A percentile compares a stretch with the other conserved stretches of the same genome.
Conservation (phyloP, 2,329 filamentous ascomycete genomes). For the Beauveria australis region DNA sequence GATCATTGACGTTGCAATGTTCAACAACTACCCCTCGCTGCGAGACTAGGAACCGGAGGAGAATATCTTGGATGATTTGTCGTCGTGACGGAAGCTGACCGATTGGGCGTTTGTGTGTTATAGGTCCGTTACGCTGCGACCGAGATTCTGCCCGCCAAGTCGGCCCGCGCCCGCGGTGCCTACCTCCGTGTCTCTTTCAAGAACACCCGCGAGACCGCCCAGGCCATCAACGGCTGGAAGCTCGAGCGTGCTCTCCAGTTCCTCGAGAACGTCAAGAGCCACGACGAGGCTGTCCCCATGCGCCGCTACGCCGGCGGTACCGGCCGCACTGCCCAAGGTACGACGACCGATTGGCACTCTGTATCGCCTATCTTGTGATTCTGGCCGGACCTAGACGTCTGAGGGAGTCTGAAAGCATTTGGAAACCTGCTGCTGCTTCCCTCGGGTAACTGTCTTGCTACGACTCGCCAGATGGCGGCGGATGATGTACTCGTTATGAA, state of each 20-base stretch:
- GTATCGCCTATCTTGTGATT: neutral
- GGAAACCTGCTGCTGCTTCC: neutral
- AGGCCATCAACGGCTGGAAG: constrained; percentile 99
- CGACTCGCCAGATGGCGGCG: neutral
- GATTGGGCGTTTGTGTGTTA: constrained; percentile 12
- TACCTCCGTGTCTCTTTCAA: constrained; percentile 99
- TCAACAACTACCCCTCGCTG: neutral
- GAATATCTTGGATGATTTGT: neutral
- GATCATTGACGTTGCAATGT: neutral
- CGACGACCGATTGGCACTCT: constrained; percentile 33
- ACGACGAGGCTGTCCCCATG: constrained; percentile 98
- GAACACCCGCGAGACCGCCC: constrained; percentile 99
- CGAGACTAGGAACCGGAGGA: neutral
- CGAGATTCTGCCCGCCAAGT: constrained; percentile 81
- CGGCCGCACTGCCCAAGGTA: constrained; percentile 96
- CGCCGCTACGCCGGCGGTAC: constrained; percentile 94
- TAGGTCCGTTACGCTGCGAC: constrained; percentile 95
- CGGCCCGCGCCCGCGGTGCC: constrained; percentile 93
- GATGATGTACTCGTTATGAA: neutral
- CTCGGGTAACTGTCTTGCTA: neutral
- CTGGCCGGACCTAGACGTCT: neutral
- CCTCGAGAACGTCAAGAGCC: constrained; percentile 95
- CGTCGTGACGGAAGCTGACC: constrained; percentile 14
- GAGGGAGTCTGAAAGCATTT: neutral
- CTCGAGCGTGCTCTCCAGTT: constrained; percentile 88